Evolutionary conservation across 108 stramenopile species (phyloP).

Genomic region (Aureococcus anophagefferens): DNA sequence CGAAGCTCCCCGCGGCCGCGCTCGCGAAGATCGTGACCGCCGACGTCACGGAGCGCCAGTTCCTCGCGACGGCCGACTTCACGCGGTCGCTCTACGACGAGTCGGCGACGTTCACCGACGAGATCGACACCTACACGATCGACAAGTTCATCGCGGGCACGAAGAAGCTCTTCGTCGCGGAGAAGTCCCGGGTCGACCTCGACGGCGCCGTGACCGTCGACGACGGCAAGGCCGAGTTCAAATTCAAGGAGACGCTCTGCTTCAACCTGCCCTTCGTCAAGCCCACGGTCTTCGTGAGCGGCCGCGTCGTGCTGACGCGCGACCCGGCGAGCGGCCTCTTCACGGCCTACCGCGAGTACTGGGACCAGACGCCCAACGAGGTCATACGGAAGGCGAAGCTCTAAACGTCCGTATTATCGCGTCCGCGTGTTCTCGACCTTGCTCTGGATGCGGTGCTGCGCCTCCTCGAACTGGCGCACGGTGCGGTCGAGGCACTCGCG

Average conservation of each 20-base stretch:
- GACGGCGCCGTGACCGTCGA: slow-evolving; percentile 27
- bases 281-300: slow-evolving; percentile 56
- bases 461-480: background rate
- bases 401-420: background rate
- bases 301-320: slow-evolving; percentile 59
- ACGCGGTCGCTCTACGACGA: slow-evolving; percentile 69
- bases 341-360: slow-evolving; percentile 65
- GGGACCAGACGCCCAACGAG: slow-evolving; percentile 51
- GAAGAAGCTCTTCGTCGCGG: slow-evolving; percentile 57
- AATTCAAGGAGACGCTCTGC: slow-evolving; percentile 65
- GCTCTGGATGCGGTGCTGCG: background rate
- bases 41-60: slow-evolving; percentile 58
- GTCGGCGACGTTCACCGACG: slow-evolving; percentile 66
- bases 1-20: slow-evolving; percentile 47
- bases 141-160: slow-evolving; percentile 52
- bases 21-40: slow-evolving; percentile 44
- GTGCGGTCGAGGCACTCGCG: slow-evolving; percentile 9
- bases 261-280: slow-evolving; percentile 63
- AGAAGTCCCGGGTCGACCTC: slow-evolving; percentile 4
- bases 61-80: slow-evolving; percentile 59
- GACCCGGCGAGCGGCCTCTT: slow-evolving; percentile 60
- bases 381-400: background rate
- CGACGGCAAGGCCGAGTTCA: slow-evolving; percentile 41
- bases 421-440: background rate
- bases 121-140: slow-evolving; percentile 66